Conservation (phyloP, 495 filamentous ascomycete genomes). For the Geoglossum glabrum region DNA sequence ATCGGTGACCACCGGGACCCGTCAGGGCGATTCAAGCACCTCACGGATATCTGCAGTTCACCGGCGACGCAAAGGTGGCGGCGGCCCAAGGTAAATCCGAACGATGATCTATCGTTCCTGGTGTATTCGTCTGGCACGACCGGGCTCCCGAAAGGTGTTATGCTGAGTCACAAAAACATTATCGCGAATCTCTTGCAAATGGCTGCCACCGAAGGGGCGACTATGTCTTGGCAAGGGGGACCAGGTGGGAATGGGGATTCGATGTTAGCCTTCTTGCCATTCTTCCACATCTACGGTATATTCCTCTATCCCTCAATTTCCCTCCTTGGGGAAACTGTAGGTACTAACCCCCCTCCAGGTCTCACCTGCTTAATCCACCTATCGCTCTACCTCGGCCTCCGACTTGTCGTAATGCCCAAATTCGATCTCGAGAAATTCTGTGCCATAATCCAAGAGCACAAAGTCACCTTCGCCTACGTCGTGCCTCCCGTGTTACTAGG, state of each 20-base stretch:
- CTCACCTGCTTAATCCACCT: constrained; percentile 40
- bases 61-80: constrained; percentile 23
- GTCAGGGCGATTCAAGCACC: constrained; percentile 44
- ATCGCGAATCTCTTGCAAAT: constrained; percentile 46
- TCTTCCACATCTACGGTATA: constrained; percentile 79
- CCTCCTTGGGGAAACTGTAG: background rate
- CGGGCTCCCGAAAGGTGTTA: constrained; percentile 83
- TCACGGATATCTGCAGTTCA: constrained; percentile 45
- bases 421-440: constrained; percentile 75
- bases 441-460: constrained; percentile 47
- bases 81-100: constrained; percentile 26
- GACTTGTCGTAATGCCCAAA: constrained; percentile 54
- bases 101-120: constrained; percentile 43
- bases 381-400: constrained; percentile 43
- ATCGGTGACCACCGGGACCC: constrained; percentile 55
- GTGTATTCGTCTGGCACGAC: constrained; percentile 86
- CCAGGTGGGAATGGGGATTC: constrained; percentile 44
- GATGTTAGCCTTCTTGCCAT: constrained; percentile 64
- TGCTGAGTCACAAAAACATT: constrained; percentile 67
- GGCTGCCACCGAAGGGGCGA: constrained; percentile 33
- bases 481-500: constrained; percentile 73
- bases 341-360: constrained; percentile 5
- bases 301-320: constrained; percentile 5
- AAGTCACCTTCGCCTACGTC: constrained; percentile 59
- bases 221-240: constrained; percentile 39